Percentiles rank a stretch among this genome's conserved stretches.
These are phyloP conservation scores for Cairneyella variabilis DNA, from an alignment of 495 filamentous ascomycete genomes.

Conservation along the genomic window DNA sequence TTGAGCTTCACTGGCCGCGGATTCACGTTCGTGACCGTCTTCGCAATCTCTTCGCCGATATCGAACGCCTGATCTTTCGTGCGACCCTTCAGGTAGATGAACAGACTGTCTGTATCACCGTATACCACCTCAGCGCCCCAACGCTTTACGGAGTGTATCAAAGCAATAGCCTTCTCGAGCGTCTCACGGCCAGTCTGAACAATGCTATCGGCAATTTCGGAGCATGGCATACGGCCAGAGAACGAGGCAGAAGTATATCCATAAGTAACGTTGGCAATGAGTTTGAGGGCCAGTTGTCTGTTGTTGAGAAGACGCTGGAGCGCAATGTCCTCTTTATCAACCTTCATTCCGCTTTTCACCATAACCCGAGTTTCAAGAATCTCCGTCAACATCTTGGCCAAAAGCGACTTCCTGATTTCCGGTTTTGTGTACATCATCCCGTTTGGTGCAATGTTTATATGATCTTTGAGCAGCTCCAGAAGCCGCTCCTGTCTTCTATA, in stretches of 20 bases:
- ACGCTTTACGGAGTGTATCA: constrained; percentile 79
- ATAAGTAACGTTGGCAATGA: constrained; percentile 97
- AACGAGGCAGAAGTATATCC: constrained; percentile 96
- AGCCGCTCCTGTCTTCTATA: constrained; percentile 72
- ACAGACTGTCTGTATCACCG: constrained; percentile 96
- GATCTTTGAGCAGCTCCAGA: constrained; percentile 72
- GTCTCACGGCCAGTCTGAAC: constrained; percentile 95
- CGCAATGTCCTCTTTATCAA: constrained; percentile 83
- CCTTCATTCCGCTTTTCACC: constrained; percentile 97
- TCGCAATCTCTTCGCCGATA: constrained; percentile 90
- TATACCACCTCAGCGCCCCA: constrained; percentile 98
- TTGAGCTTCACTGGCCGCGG: constrained; percentile 92
- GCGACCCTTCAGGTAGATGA: constrained; percentile 83
- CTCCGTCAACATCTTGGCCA: constrained; percentile 95
- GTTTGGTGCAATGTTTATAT: constrained; percentile 93
- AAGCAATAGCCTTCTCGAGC: constrained; percentile 85
- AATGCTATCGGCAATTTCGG: constrained; percentile 97
- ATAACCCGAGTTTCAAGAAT: constrained; percentile 96
- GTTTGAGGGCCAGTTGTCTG: constrained; percentile 89
- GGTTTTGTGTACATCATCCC: constrained; percentile 93
- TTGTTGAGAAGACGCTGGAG: constrained; percentile 90
- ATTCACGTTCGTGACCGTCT: constrained; percentile 83
- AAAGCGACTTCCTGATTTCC: constrained; percentile 78
- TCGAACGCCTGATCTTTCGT: constrained; percentile 84
- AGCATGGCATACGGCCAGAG: constrained; percentile 94